Base-by-base conservation (phyloP, 176 grass and related monocot genomes). In the Rhynchospora tenuis region DNA sequence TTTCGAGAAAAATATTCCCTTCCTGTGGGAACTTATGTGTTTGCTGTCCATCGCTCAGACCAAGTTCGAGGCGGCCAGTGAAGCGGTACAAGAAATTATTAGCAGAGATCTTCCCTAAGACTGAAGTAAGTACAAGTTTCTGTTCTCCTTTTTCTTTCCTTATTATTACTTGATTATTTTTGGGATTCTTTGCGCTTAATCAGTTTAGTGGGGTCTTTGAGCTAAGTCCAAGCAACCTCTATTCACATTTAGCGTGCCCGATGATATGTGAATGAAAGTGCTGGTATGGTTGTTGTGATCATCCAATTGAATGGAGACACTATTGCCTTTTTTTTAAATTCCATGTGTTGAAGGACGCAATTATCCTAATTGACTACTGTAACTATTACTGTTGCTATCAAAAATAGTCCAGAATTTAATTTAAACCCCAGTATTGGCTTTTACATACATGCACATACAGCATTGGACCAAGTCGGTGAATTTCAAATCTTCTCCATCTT, bases 81-180 rank as follows among this genome's bases (percentile, higher is more conserved):
- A 99, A 99, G 82, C 92, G 96, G 12, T 99, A 99, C 93, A 99
- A 93, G 93, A 99, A 99, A 86, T 84, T 99, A 82, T 88, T 99
- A 17, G 92, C 96, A 0, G 96, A 99, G 86, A 95, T 99, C 75
- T 99, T 99, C 83, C 96, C 93, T 61, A 99, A 95, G 79, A 89
- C 85, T 17, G 84, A 86, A 9, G 96, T 84, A 83, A 14, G 90
- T 81, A 19, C 29, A 84, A 28, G 4, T 58, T 73, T 72, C 55
- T 54, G 5, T 15, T 69, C 71, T 66, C 76, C 73, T 23, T 24
- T 72, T 64, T 17, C 78, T 57, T 58, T 59, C 20, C 29, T 69
- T 42, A 2, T 59, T 38, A 2, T 33, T 4, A 38, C 33, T 48
- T 22, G 60, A 11, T 44, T 51, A 5, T 67, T 70, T 58, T 15